Evolutionary conservation across 2,329 filamentous ascomycete genomes (phyloP).

Genomic region (Clarireedia paspali): DNA sequence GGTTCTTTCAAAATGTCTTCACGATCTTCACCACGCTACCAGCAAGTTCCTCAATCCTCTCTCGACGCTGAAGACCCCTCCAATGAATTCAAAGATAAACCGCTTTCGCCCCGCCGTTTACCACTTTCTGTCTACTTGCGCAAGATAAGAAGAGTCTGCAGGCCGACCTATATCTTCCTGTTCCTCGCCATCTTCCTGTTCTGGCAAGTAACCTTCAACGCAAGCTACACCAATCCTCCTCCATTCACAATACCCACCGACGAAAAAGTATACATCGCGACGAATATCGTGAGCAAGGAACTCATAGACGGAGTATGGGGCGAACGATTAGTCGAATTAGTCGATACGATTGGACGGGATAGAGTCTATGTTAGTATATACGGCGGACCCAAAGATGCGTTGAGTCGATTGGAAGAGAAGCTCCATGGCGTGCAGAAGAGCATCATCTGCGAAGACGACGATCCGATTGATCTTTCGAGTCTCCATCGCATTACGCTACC

Average conservation of each 20-base stretch:
- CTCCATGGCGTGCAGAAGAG: constrained; percentile 37
- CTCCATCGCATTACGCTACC: constrained; percentile 55
- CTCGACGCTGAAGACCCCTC: constrained; percentile 12
- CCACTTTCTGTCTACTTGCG: constrained; percentile 9
- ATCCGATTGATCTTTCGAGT: constrained; percentile 41
- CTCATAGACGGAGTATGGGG: constrained; percentile 60
- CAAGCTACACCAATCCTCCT: constrained; percentile 36
- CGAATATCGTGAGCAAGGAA: constrained; percentile 62
- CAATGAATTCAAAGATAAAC: constrained; percentile 22
- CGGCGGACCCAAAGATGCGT: constrained; percentile 48
- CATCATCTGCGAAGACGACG: constrained; percentile 46
- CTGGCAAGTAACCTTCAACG: constrained; percentile 30
- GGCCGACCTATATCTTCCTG: constrained; percentile 21
- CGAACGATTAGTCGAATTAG: constrained; percentile 48
- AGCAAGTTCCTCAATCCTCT: constrained; percentile 18
- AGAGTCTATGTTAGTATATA: constrained; percentile 69
- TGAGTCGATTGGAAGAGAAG: constrained; percentile 43
- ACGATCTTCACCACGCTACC: constrained; percentile 24
- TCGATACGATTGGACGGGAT: constrained; percentile 57
- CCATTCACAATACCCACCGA: constrained; percentile 37
- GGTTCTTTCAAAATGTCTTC: not conserved
- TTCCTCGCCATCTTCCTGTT: constrained; percentile 17
- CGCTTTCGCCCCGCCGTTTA: constrained; percentile 9
- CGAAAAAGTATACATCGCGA: constrained; percentile 67
- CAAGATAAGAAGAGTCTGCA: constrained; percentile 14